phyloP scores from a whole-genome alignment of 2,329 filamentous ascomycete species.

The Aspergillus uvarum region DNA sequence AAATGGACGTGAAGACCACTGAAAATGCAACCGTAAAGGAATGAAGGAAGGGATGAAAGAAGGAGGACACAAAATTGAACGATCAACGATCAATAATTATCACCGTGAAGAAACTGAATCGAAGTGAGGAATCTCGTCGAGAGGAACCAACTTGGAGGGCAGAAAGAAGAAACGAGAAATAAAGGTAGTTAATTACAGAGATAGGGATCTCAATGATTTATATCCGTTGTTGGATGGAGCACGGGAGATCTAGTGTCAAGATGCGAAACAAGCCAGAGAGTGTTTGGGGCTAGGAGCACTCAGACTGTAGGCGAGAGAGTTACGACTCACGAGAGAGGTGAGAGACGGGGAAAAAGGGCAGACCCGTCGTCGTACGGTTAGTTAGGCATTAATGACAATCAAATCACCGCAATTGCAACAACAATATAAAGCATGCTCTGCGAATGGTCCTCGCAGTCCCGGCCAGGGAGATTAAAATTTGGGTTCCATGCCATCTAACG shows the following conservation, averaged over 20 bases:
- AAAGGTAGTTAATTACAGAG: slow-evolving; percentile 1
- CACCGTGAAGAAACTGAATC: not conserved
- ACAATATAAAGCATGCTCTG: slow-evolving; percentile 10
- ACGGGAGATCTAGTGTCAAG: slow-evolving; percentile 8
- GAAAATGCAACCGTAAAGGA: slow-evolving; percentile 7
- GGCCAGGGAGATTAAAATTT: slow-evolving; percentile 13
- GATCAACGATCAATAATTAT: slow-evolving; percentile 14
- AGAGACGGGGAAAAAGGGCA: slow-evolving; percentile 8
- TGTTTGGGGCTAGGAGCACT: slow-evolving; percentile 1
- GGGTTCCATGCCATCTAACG: slow-evolving; percentile 14
- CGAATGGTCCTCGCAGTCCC: slow-evolving; percentile 3
- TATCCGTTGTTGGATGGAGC: slow-evolving; percentile 7
- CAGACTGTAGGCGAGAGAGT: too few relatives aligned
- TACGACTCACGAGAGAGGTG: too few relatives aligned
- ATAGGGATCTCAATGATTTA: slow-evolving; percentile 13
- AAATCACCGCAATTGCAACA: slow-evolving; percentile 5
- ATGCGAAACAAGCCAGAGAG: slow-evolving; percentile 9
- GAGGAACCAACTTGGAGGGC: not conserved
- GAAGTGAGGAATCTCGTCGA: not conserved
- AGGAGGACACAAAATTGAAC: slow-evolving; percentile 8
- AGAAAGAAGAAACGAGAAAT: not conserved
- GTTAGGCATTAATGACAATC: slow-evolving; percentile 11
- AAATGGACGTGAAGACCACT: not conserved
- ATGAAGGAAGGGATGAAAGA: slow-evolving; percentile 3
- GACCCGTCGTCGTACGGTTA: slow-evolving; percentile 3